phyloP scores from a whole-genome alignment of 202 grass and related monocot genomes.

The Setaria italica region DNA sequence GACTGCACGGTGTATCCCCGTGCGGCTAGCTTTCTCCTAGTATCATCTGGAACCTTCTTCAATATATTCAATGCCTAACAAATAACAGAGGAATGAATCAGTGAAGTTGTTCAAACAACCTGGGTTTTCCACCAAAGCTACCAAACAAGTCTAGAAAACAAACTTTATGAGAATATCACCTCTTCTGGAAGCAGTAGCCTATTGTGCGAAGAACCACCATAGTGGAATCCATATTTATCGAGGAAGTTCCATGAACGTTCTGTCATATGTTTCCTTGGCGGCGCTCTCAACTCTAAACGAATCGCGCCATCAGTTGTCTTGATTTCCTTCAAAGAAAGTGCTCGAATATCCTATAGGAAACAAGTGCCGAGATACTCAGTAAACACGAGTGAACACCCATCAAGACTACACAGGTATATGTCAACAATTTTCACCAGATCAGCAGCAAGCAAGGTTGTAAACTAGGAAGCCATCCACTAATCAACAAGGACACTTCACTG shows the following conservation, averaged over 20 bases:
- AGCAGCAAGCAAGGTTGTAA: constrained; percentile 30
- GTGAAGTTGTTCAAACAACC: constrained; percentile 20
- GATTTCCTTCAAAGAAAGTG: constrained; percentile 72
- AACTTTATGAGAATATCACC: constrained; percentile 52
- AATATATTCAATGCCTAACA: constrained; percentile 87
- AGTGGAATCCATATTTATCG: constrained; percentile 64
- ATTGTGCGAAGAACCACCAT: constrained; percentile 50
- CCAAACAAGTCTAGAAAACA: constrained; percentile 27
- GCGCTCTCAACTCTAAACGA: constrained; percentile 67
- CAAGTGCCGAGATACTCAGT: constrained; percentile 19
- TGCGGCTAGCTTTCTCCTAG: constrained; percentile 67
- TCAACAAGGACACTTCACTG: constrained; percentile 26
- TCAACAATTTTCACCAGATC: constrained; percentile 2
- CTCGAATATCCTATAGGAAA: constrained; percentile 74
- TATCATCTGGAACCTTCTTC: constrained; percentile 79
- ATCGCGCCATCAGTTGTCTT: constrained; percentile 72
- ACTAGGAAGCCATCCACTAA: constrained; percentile 27
- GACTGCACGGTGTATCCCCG: constrained; percentile 71
- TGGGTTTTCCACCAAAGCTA: constrained; percentile 1
- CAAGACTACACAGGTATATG: constrained; percentile 3
- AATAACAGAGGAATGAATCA: constrained; percentile 36
- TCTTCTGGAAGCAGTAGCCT: constrained; percentile 80
- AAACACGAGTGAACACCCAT: constrained; percentile 45
- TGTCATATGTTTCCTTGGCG: constrained; percentile 54
- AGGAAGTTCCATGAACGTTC: constrained; percentile 85